Evolutionary conservation across 1,284 basidiomycete genomes (phyloP).

Genomic region (Sporisorium exsertum): DNA sequence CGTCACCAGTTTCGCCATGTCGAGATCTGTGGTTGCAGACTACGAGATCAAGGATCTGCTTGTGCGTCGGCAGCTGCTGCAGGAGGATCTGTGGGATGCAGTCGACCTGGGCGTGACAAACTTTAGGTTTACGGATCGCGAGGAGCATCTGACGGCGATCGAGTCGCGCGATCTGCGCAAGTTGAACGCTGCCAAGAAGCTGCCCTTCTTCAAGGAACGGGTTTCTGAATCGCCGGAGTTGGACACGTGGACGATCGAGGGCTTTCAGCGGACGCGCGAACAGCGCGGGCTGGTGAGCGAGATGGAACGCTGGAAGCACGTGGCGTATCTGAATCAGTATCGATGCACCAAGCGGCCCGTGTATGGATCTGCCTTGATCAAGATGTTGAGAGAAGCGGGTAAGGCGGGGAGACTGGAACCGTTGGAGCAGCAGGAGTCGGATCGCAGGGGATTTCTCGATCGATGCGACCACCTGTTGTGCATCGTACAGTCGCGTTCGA

Average conservation of each 20-base stretch:
- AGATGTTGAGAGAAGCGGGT: conserved; percentile 31
- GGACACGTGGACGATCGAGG: conserved; percentile 81
- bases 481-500: conserved; percentile 74
- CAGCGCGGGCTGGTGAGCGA: conserved; percentile 75
- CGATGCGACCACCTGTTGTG: conserved; percentile 74
- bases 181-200: conserved; percentile 80
- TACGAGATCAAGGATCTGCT: conserved; percentile 90
- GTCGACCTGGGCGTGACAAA: conserved; percentile 78
- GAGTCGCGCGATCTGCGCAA: conserved; percentile 74
- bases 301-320: conserved; percentile 78
- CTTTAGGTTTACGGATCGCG: conserved; percentile 75
- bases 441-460: conserved; percentile 73
- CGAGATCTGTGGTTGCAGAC: conserved; percentile 81
- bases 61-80: conserved; percentile 78
- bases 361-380: conserved; percentile 72
- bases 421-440: conserved; percentile 50
- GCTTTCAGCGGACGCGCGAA: conserved; percentile 76
- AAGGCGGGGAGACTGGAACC: conserved; percentile 21
- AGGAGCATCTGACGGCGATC: conserved; percentile 72
- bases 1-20: conserved; percentile 90
- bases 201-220: conserved; percentile 71
- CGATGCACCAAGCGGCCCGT: conserved; percentile 78
- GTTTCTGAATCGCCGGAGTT: conserved; percentile 72
- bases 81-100: conserved; percentile 71
- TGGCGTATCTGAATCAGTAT: conserved; percentile 80